Evolutionary conservation across 2,329 filamentous ascomycete species (phyloP), one percentile per base, ranked within the genome.

Genomic region (Penicillium sp.): DNA sequence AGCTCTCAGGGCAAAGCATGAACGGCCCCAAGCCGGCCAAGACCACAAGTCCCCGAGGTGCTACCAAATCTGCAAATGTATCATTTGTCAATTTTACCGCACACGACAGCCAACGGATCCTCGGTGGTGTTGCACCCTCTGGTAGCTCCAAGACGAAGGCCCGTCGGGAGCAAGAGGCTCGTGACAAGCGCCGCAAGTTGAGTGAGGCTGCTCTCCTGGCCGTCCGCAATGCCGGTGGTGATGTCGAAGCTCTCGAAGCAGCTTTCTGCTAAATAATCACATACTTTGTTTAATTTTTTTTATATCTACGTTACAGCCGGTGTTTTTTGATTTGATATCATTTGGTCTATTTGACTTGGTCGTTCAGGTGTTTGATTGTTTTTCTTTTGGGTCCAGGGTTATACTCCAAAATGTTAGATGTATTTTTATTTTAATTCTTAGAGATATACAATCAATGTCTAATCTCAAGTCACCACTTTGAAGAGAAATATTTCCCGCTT

Each of bases 71-170:
- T 9, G 83, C 85, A 33, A 73, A 72, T 48, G 79, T 80, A 14
- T 84, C 82, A 11, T 98, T 98, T 70, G 91, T 96, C 62, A 98
- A 98, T 75, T 96, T 90, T 76, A 97, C 93, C 1, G 88, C 92
- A 0, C 81, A 83, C 50, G 93, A 99, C 73, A 88, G 87, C 67
- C 80, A 83, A 14, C 85, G 89, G 70, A 88, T 99, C 44, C 85
- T 99, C 75, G 91, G 86, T 8, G 93, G 93, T 5, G 95, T 99
- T 13, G 95, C 95, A 46, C 93, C 93, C 1, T 93, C 89, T 63
- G 95, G 95, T 10, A 92, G 88, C 65, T 90, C 86, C 64, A 98
- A 98, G 83, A 98, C 95, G 9, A 97, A 97, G 73, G 92, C 92
- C n/a, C 80, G 92, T 54, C 80, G 95, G 50, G 93, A 98, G 75